Conservation (phyloP, 345 rosid genomes). For the Eucalyptus polybractea region DNA sequence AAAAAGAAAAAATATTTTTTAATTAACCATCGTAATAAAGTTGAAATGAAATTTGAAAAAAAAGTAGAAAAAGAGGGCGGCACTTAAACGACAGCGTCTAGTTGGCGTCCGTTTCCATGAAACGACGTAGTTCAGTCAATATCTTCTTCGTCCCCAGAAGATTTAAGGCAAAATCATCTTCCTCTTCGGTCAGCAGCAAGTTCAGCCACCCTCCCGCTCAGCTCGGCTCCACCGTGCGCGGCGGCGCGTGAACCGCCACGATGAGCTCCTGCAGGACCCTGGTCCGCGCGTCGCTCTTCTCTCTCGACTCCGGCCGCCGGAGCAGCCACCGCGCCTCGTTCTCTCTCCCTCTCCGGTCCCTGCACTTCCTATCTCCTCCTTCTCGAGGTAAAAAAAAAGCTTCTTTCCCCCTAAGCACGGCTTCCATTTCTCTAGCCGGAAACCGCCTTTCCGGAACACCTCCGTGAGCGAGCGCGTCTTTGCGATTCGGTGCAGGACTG, state of each 20-base stretch:
- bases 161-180: background rate
- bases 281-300: slow-evolving; percentile 17
- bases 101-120: background rate
- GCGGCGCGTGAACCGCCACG: background rate
- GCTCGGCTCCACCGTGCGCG: background rate
- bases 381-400: background rate
- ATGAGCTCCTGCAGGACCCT: slow-evolving; percentile 55
- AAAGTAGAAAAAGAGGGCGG: background rate
- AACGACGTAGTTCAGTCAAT: background rate
- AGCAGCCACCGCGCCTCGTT: slow-evolving; percentile 2
- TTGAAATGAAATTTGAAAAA: background rate
- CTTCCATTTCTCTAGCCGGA: background rate
- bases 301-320: slow-evolving; percentile 2
- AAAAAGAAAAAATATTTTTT: too few species aligned
- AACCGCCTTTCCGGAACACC: background rate
- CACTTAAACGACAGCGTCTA: background rate
- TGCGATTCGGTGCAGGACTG: background rate
- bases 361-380: background rate
- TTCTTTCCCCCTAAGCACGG: background rate
- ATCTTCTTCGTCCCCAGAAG: background rate
- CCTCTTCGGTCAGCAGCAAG: background rate
- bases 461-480: background rate
- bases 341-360: slow-evolving; percentile 7
- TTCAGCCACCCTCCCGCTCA: background rate
- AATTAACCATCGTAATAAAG: background rate